Conservation (phyloP, 192 early-diverging fungal genomes). For the Dimargaris xerosporica region DNA sequence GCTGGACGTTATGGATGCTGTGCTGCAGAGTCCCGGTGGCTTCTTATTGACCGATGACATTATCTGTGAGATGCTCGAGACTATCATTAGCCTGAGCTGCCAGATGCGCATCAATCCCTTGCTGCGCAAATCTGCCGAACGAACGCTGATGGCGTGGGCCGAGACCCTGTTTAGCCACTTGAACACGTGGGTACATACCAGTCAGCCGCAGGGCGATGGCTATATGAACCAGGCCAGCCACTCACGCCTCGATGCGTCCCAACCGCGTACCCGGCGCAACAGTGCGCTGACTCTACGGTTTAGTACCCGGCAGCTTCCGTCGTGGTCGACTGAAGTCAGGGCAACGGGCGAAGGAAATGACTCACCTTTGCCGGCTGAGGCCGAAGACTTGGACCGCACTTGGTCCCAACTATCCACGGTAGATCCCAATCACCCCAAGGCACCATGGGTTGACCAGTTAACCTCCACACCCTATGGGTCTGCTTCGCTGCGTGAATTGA, state of each 20-base stretch:
- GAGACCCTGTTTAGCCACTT: slow-evolving; percentile 23
- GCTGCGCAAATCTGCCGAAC: slow-evolving; percentile 28
- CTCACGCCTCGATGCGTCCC: slow-evolving; percentile 13
- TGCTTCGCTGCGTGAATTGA: slow-evolving; percentile 75
- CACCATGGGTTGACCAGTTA: neutral
- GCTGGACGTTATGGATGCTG: slow-evolving; percentile 60
- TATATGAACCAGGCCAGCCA: slow-evolving; percentile 12
- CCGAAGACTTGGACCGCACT: neutral
- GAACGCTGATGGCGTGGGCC: slow-evolving; percentile 27
- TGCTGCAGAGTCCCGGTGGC: slow-evolving; percentile 57
- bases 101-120: slow-evolving; percentile 71
- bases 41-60: slow-evolving; percentile 68
- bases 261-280: neutral
- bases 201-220: neutral
- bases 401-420: neutral
- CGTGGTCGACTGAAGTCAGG: neutral
- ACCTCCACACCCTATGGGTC: slow-evolving; percentile 41
- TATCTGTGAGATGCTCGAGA: slow-evolving; percentile 96
- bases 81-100: slow-evolving; percentile 92
- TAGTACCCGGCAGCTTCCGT: neutral
- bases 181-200: neutral
- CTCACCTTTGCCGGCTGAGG: neutral
- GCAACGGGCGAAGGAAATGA: too few relatives aligned
- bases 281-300: neutral
- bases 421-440: neutral